Conservation (phyloP, 2,329 filamentous ascomycete species). For the Pestalotiopsis sp. region DNA sequence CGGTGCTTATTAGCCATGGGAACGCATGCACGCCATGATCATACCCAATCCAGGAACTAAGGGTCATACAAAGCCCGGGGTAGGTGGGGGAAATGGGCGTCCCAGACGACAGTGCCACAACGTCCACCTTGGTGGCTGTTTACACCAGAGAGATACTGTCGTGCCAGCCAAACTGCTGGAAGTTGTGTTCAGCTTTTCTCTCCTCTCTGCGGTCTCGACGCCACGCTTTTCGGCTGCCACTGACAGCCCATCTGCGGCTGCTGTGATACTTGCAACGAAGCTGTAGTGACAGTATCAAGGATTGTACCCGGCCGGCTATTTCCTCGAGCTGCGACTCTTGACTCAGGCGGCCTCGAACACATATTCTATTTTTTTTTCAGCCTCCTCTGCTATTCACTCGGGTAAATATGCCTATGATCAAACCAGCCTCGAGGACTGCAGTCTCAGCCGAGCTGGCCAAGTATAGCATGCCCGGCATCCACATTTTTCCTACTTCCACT, state of each 20-base stretch:
- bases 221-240: not conserved
- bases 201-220: not conserved
- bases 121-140: not conserved
- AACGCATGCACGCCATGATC: not conserved
- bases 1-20: not conserved
- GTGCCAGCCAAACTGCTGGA: conserved; percentile 2
- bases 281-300: not conserved
- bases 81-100: not conserved
- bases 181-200: not conserved
- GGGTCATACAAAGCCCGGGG: not conserved
- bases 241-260: not conserved
- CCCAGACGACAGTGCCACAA: not conserved
- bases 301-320: not conserved
- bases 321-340: not conserved
- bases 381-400: not conserved
- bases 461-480: not conserved
- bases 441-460: not conserved
- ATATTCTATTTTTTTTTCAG: not conserved
- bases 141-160: not conserved
- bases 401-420: not conserved
- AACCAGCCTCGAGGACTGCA: not conserved
- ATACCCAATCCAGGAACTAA: not conserved
- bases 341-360: not conserved
- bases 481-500: not conserved
- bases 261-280: not conserved